Conservation (phyloP, 805 yeast species). For the Candida golubevii region DNA sequence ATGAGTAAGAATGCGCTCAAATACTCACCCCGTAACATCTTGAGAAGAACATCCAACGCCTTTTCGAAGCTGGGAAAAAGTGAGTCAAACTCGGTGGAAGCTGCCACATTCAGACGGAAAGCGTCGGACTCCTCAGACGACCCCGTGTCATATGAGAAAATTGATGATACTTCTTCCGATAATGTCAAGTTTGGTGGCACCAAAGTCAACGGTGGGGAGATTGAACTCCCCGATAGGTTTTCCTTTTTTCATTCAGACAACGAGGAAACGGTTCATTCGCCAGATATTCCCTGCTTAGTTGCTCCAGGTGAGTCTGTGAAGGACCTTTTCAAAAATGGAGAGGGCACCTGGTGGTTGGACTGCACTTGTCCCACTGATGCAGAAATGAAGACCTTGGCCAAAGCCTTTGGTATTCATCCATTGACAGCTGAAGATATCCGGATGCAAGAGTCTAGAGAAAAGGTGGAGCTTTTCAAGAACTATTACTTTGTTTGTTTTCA, state of each 20-base stretch:
- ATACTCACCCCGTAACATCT: slow-evolving; percentile 52
- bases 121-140: slow-evolving; percentile 24
- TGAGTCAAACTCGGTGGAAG: background rate
- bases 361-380: slow-evolving; percentile 91
- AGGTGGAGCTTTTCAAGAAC: slow-evolving; percentile 84
- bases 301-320: slow-evolving; percentile 60
- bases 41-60: slow-evolving; percentile 14
- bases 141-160: slow-evolving; percentile 17
- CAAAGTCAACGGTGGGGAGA: slow-evolving; percentile 25
- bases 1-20: slow-evolving; percentile 50
- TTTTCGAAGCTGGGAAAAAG: background rate
- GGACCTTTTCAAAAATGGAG: slow-evolving; percentile 64
- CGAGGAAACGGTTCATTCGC: slow-evolving; percentile 86
- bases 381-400: slow-evolving; percentile 88
- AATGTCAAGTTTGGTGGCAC: slow-evolving; percentile 41
- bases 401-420: slow-evolving; percentile 96
- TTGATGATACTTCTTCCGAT: slow-evolving; percentile 23
- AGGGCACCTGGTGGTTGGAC: slow-evolving; percentile 94
- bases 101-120: slow-evolving; percentile 2
- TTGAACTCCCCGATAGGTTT: slow-evolving; percentile 65
- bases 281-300: slow-evolving; percentile 76
- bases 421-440: slow-evolving; percentile 96
- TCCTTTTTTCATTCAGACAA: slow-evolving; percentile 76
- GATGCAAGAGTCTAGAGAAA: slow-evolving; percentile 95
- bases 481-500: slow-evolving; percentile 97